These are phyloP conservation scores for Xylaria sp. DNA, from an alignment of 2,329 filamentous ascomycete species.

Conservation along the genomic window DNA sequence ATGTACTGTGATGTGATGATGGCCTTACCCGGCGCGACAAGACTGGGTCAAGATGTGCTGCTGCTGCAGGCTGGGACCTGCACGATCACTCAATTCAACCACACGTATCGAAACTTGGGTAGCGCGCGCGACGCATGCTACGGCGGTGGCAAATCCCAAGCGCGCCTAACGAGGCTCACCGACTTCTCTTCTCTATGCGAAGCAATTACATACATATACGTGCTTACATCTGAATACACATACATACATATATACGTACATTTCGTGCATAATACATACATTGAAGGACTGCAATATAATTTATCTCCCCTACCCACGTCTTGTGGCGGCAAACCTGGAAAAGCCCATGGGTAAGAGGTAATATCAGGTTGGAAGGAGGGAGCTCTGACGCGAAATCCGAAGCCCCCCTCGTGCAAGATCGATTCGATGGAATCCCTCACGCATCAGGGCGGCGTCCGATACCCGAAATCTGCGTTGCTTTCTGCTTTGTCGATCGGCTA, in stretches of 20 bases:
- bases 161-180: constrained; percentile 30
- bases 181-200: constrained; percentile 31
- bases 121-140: constrained; percentile 20
- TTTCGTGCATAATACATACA: not conserved
- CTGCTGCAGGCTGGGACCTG: constrained; percentile 17
- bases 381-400: constrained; percentile 10
- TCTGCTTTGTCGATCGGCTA: constrained; percentile 35
- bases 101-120: constrained; percentile 27
- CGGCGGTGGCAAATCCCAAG: constrained; percentile 22
- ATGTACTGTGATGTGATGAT: constrained; percentile 31
- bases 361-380: not conserved
- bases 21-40: constrained; percentile 26
- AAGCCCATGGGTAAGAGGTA: not conserved
- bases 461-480: constrained; percentile 38
- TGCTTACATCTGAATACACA: not conserved
- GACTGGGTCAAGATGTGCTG: constrained; percentile 27
- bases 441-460: constrained; percentile 28
- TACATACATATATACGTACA: not conserved
- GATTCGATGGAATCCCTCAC: not conserved
- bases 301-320: not conserved
- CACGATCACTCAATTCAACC: constrained; percentile 29
- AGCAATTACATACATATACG: not conserved
- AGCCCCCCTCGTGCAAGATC: constrained; percentile 1
- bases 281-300: not conserved
- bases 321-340: not conserved